Evolutionary conservation across 78 protist genomes (phyloP), one percentile per base, ranked within the genome.

Genomic region (Dictyostelium intermedium): DNA sequence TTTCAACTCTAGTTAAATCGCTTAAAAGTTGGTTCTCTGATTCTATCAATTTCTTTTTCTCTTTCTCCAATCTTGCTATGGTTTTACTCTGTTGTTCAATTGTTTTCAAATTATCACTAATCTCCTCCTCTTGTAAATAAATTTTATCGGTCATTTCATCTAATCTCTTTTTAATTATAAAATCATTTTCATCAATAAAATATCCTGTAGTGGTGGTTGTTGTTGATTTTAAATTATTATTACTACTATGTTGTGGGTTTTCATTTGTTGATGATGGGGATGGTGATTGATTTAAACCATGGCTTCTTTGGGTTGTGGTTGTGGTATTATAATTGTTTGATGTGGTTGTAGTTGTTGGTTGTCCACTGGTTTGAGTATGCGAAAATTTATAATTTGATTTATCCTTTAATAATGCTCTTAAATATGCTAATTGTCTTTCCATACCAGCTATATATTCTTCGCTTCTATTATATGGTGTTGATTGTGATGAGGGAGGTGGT

Each of bases 1-100:
- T 47, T 30, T 47, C 84, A 6, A 35, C 23, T 82, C 35, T 30
- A 5, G 6, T 23, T 1, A 47, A 10, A 27, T 45, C 66, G 47
- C 63, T 79, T 14, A 37, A 20, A 25, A 79, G 32, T 45, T 41
- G 43, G 9, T 79, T 45, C 11, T 79, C 69, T 45, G 30, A 25
- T 32, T 45, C 37, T 47, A 45, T 45, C 9, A 45, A 27, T 45
- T 79, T 79, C 84, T 79, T 79, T 45, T 79, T 79, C 84, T 79
- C 84, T 47, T 79, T 79, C 20, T 45, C 84, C 5, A 79, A 25
- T 47, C 66, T 45, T 5, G 39, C 3, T 13, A 37, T 79, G 2
- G 37, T 27, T 45, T 79, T 34, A 37, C 8, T 16, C 1, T 45
- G 56, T 79, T 79, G 70, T 10, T 79, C 66, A 47, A 45, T 79